Base-by-base conservation (phyloP, 768 basidiomycete genomes). In the Suillus weaverae region DNA sequence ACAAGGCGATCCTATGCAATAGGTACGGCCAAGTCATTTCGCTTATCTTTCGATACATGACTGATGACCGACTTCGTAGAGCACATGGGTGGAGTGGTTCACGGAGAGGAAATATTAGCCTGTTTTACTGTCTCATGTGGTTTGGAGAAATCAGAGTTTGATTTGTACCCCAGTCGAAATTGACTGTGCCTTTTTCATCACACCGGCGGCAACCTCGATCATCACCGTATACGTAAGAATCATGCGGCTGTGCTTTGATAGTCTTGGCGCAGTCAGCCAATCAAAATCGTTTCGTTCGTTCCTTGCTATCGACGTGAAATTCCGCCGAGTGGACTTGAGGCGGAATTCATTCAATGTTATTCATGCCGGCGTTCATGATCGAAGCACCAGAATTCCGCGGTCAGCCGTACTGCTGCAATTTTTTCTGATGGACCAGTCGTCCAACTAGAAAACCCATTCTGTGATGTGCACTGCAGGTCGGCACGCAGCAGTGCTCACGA, bases 91-190 rank as follows among this genome's bases (percentile, higher is more conserved):
- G 13, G 35, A 38, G 7, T 18, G 22, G 22, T 30, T 57, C 38
- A 59, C 30, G 57, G 39, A 39, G 9, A 30, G 36, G 14, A 10
- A n/a, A 26, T 22, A 5, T 26, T 10, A 30, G 56, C 16, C 32
- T 32, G 32, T 33, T 54, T 20, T 55, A 22, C 36, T 56, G 57
- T 18, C 38, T 57, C 56, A 38, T 57, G 38, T 57, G 22, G 56
- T 41, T 30, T 57, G 36, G 56, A 57, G 38, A 39, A 56, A 54
- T 54, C 53, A 54, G 33, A 54, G 53, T 54, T 54, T 54, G 53
- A 54, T 54, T 54, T 35, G 20, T 54, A 33, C 53, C 53, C 53
- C 53, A 3, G 38, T 26, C 14, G 36, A 57, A 38, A 59, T 59
- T 57, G 38, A 39, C 36, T 18, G 56, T 39, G 5, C 57, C 39